Evolutionary conservation across 2,329 filamentous ascomycete species (phyloP), one percentile per base, ranked within the genome.

Genomic region (Verticillium alfalfae): DNA sequence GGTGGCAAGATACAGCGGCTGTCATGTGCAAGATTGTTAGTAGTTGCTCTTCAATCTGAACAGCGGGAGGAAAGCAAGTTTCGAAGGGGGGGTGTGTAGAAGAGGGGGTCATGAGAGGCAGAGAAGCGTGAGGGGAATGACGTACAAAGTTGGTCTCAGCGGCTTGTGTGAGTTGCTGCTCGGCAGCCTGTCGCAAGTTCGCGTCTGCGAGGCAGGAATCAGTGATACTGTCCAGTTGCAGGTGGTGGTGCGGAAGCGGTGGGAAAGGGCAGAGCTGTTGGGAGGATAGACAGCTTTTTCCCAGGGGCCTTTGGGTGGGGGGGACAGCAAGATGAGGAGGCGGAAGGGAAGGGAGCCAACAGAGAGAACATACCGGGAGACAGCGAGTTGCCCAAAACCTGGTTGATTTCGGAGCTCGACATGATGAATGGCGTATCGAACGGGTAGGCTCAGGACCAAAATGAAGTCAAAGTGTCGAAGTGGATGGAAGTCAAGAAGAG

Each of bases 371-470:
- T 82, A 98, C 95, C 94, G 75, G 93, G 85, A 75, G 93, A 96
- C 81, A 98, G 88, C 78, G 95, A 98, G 83, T 93, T 94, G 80
- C 92, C 88, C 84, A 99, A 90, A 83, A 99, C 94, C 82, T 93
- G 90, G 84, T 94, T 96, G 83, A 98, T 96, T 83, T 98, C 92
- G 90, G 96, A 81, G 82, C 82, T 85, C 78, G 84, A 85, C 84
- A 86, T 92, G 78, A 73, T 82, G 76, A 74, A 70, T 72, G 73
- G 71, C 52, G 45, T 55, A 49, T 63, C 26, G 12, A 26, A 36
- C 9, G 59, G 49, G 38, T 59, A 38, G 59, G 37, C 56, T 58
- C 56, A 66, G 37, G 60, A 59, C 56, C 56, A 58, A 60, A 58
- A 61, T 58, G 57, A 60, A 63, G 57, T 62, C 34, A 56, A 22